Base-by-base conservation (phyloP, 768 basidiomycete species). In the Suillus luteus region DNA sequence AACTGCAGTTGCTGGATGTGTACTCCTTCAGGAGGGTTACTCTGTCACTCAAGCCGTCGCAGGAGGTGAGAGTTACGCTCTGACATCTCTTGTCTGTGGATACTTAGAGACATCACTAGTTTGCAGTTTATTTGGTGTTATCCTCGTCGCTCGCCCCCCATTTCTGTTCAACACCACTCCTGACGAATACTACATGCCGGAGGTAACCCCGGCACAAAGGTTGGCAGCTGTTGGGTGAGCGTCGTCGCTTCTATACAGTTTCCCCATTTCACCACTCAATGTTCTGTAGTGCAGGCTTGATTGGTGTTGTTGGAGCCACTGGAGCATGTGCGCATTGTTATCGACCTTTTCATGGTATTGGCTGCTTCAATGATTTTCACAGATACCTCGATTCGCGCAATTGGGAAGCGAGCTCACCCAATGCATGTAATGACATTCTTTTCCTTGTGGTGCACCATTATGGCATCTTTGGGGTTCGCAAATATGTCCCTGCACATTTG, bases 131-230 rank as follows among this genome's bases (percentile, higher is more conserved):
- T 44, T 83, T 9, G 95, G 94, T 0, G 92, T 94, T 10, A 72
- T 95, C 11, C 80, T 95, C 7, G 92, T 97, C 55, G 91, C 93
- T 9, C 82, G 92, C 40, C 95, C 95, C 0, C 77, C 82, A 1
- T 86, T 87, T 57, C 67, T 97, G 9, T 96, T 97, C 68, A 88
- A 88, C 2, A 59, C 63, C 59, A 33, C 41, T 35, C 15, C 14
- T 17, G 60, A 52, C 14, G 60, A 49, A 19, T 51, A 17, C 17
- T 60, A 37, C 15, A 22, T 37, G 15, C 57, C 63, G 7, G 65
- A 65, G 33, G 74, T 61, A 15, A 77, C 68, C 5, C 73, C 68
- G 9, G 69, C 62, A n/a, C 74, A 79, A 70, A 75, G 92, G 57
- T 70, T 92, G 46, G 65, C 81, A 5, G 89, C 89, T 3, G 86